These are phyloP conservation scores for Medicago arabica DNA, from an alignment of 306 rosid genomes.

Conservation along the genomic window DNA sequence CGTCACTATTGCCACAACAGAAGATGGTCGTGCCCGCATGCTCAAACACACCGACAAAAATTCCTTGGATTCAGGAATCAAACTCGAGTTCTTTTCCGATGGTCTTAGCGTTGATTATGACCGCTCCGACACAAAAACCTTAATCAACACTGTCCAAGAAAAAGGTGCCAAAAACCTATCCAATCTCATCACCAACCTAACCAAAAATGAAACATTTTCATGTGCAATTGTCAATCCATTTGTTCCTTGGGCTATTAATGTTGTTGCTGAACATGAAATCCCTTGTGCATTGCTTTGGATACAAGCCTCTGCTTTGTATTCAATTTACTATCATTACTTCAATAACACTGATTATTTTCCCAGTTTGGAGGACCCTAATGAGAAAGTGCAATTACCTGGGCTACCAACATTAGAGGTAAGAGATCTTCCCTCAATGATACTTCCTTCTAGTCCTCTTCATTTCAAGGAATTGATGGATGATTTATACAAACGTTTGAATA, in stretches of 20 bases:
- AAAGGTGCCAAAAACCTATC: slow-evolving; percentile 48
- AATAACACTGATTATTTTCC: slow-evolving; percentile 34
- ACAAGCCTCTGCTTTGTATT: slow-evolving; percentile 56
- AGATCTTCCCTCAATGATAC: slow-evolving; percentile 58
- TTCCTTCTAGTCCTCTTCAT: slow-evolving; percentile 47
- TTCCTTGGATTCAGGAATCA: not conserved
- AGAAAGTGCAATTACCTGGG: slow-evolving; percentile 51
- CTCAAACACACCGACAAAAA: not conserved
- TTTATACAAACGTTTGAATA: slow-evolving; percentile 25
- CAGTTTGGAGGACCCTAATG: slow-evolving; percentile 39
- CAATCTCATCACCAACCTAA: slow-evolving; percentile 41
- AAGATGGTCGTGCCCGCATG: slow-evolving; percentile 43
- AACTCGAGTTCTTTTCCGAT: slow-evolving; percentile 60
- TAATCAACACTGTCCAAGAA: slow-evolving; percentile 26
- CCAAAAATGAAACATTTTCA: slow-evolving; percentile 34
- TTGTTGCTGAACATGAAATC: slow-evolving; percentile 39
- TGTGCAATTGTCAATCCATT: slow-evolving; percentile 58
- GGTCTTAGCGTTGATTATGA: slow-evolving; percentile 57
- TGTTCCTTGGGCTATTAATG: slow-evolving; percentile 56
- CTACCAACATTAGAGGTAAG: slow-evolving; percentile 47
- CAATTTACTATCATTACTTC: slow-evolving; percentile 53
- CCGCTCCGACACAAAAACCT: slow-evolving; percentile 30
- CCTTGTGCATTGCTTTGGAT: slow-evolving; percentile 73
- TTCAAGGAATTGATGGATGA: not conserved
- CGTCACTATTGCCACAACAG: slow-evolving; percentile 55